Conservation (phyloP, 768 basidiomycete species). For the Mycena polygramma region DNA sequence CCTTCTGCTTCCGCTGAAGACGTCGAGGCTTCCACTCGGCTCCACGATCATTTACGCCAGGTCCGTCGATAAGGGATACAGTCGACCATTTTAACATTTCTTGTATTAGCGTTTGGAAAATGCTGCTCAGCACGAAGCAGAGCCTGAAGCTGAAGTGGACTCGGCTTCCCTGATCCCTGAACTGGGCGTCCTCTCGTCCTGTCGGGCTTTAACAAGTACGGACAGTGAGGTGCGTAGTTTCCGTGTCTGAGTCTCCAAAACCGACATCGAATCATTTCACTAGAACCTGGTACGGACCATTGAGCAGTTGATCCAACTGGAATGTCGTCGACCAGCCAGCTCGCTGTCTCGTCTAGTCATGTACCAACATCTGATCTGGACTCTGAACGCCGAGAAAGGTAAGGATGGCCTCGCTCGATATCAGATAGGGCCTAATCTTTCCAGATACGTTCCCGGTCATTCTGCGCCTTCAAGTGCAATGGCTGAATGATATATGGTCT, state of each 20-base stretch:
- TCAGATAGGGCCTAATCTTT: neutral
- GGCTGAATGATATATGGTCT: conserved; percentile 68
- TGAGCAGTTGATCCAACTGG: conserved; percentile 55
- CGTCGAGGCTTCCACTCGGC: conserved; percentile 24
- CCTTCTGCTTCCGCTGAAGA: conserved; percentile 38
- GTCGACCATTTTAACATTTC: conserved; percentile 4
- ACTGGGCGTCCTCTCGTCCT: conserved; percentile 50
- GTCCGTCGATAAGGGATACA: conserved; percentile 33
- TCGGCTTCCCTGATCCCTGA: conserved; percentile 46
- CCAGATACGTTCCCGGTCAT: conserved; percentile 51
- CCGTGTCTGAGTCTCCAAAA: conserved; percentile 3
- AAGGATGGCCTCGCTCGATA: conserved; percentile 29
- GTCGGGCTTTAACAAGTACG: neutral
- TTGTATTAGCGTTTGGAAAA: conserved; percentile 19
- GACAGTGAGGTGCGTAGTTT: neutral
- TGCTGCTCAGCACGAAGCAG: conserved; percentile 5
- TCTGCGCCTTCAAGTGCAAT: conserved; percentile 56
- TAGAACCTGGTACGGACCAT: conserved; percentile 40
- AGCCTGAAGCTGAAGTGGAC: conserved; percentile 25
- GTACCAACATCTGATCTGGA: conserved; percentile 74
- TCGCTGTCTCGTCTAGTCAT: conserved; percentile 61
- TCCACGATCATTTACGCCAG: conserved; percentile 41
- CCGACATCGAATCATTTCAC: neutral
- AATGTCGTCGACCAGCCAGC: conserved; percentile 48
- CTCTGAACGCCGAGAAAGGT: conserved; percentile 57